Conservation (phyloP, 768 basidiomycete species). For the Lanmaoa pseudosensibilis region DNA sequence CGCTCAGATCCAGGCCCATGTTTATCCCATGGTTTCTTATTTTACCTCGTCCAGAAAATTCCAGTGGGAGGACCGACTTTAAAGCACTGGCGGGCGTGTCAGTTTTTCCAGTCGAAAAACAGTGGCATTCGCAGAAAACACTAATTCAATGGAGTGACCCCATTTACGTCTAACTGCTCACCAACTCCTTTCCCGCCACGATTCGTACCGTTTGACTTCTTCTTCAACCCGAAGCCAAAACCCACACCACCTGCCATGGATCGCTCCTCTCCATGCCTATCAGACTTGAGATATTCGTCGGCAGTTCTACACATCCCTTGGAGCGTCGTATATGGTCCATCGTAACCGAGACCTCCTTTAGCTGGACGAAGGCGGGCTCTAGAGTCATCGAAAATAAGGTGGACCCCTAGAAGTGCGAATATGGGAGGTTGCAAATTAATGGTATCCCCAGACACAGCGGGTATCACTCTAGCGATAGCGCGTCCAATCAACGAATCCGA, state of each 20-base stretch:
- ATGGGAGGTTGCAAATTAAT: constrained; percentile 60
- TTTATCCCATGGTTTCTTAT: not conserved
- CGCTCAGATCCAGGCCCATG: too few species aligned
- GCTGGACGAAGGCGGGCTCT: constrained; percentile 53
- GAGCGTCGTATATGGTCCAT: constrained; percentile 56
- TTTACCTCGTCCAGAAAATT: not conserved
- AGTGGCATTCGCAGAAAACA: not conserved
- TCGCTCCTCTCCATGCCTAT: constrained; percentile 38
- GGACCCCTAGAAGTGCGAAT: constrained; percentile 52
- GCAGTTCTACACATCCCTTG: constrained; percentile 58
- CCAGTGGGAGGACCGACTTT: not conserved
- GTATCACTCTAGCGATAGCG: constrained; percentile 40
- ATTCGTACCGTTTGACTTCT: constrained; percentile 29
- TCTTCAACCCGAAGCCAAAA: constrained; percentile 37
- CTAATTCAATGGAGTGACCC: constrained; percentile 24
- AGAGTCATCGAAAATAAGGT: constrained; percentile 66
- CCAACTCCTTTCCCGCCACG: constrained; percentile 32
- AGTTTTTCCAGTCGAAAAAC: not conserved
- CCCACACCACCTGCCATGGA: constrained; percentile 47
- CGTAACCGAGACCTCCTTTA: constrained; percentile 65
- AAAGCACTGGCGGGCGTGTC: not conserved
- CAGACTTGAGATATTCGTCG: constrained; percentile 45
- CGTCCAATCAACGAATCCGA: constrained; percentile 30
- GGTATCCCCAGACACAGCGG: constrained; percentile 47
- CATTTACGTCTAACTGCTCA: constrained; percentile 15